Base-by-base conservation (phyloP, 371 early-diverging fungal genomes). In the Coemansia sp. region DNA sequence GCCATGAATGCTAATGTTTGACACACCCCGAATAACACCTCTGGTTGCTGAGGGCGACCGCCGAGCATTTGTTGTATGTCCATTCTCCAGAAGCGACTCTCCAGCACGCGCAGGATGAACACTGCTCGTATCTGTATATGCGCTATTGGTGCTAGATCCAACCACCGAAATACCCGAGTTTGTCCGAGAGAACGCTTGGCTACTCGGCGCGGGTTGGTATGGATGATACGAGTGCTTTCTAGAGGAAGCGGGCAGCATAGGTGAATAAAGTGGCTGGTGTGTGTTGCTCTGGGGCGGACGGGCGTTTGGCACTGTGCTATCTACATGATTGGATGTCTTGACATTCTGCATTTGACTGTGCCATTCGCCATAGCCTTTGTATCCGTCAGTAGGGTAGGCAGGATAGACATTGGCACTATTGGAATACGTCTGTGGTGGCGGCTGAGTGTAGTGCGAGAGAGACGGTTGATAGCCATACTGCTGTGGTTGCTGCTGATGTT, bases 21-120 rank as follows among this genome's bases (percentile, higher is more conserved):
- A 67, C 2, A 75, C 67, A 11, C 75, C 71, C 5, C 48, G 40
- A 13, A 60, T 56, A 16, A 70, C 63, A 16, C 61, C 64, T 24
- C 72, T 71, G 1, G 75, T 75, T 22, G 47, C 57, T 7, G 75
- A 73, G 1, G 71, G 52, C 10, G 73, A 73, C 13, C 73, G 63
- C 45, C 67, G 70, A 53, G 61, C 45, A 34, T 55, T 54, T n/a
- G 50, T 11, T 7, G 63, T 7, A 31, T 54, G 29, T 16, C 63
- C 42, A 14, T 42, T 63, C 13, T 34, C 29, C 13, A 18, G 21
- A 45, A 7, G 24, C n/a, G 54, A 11, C 26, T 27, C 29, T 8
- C 54, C 54, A 27, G 54, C 21, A 16, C 22, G n/a, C 22, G 50
- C 11, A 50, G 48, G 8, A 21, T 50, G 22, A 21, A 8, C 50